phyloP scores from a whole-genome alignment of 768 basidiomycete species.

The Agaricus sinodeliciosus region DNA sequence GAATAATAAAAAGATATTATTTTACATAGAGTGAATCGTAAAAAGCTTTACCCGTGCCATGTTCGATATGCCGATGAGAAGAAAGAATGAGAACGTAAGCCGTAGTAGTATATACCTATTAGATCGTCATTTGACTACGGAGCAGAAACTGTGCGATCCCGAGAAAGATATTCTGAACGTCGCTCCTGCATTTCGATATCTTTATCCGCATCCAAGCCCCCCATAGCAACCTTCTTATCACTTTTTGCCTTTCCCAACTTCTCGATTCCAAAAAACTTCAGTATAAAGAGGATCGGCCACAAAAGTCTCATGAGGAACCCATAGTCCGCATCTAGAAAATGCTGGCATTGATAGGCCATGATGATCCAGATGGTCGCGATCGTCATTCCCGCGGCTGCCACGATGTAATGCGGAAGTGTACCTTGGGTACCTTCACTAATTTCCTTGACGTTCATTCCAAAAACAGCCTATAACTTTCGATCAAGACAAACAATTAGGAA shows the following conservation, averaged over 20 bases:
- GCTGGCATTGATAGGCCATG: constrained; percentile 44
- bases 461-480: constrained; percentile 20
- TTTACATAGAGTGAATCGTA: no score
- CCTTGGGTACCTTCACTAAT: constrained; percentile 27
- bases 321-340: constrained; percentile 23
- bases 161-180: no score
- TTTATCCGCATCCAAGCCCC: not conserved
- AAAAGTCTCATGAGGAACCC: constrained; percentile 25
- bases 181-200: no score
- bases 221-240: not conserved
- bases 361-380: constrained; percentile 47
- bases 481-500: not conserved
- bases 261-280: not conserved
- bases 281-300: constrained; percentile 26
- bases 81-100: no score
- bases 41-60: no score
- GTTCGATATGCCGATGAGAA: no score
- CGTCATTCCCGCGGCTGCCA: constrained; percentile 39
- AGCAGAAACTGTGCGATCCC: no score
- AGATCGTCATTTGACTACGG: no score
- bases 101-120: no score
- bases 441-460: constrained; percentile 36
- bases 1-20: no score
- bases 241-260: not conserved
- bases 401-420: constrained; percentile 38